Percentiles rank a stretch among this genome's conserved stretches.
Evolutionary conservation across 768 basidiomycete genomes (phyloP).

Genomic region (Rhizopogon salebrosus): DNA sequence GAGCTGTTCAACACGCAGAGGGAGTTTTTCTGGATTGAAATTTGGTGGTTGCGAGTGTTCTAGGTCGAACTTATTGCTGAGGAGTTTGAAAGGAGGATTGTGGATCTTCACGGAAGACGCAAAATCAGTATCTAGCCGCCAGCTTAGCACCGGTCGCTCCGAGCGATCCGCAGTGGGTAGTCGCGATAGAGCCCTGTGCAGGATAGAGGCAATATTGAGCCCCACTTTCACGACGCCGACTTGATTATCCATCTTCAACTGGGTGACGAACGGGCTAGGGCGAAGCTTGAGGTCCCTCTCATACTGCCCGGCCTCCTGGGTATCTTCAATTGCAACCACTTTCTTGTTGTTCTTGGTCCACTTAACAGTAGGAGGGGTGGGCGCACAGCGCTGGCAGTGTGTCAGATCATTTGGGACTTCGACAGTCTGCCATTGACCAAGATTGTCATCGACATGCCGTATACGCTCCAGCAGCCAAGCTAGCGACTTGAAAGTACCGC

Average conservation of each 20-base stretch:
- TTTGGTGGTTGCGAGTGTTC: constrained; percentile 73
- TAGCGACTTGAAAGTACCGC: constrained; percentile 70
- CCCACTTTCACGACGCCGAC: constrained; percentile 76
- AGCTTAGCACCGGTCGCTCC: constrained; percentile 52
- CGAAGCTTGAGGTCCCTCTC: constrained; percentile 84
- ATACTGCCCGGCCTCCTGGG: constrained; percentile 81
- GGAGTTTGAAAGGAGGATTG: constrained; percentile 61
- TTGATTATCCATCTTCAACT: constrained; percentile 62
- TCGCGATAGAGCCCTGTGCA: constrained; percentile 81
- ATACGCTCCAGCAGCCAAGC: constrained; percentile 88
- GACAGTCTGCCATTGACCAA: constrained; percentile 63
- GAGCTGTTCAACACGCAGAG: constrained; percentile 78
- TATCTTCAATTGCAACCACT: constrained; percentile 72
- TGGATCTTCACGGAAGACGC: constrained; percentile 54
- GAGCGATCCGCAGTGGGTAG: constrained; percentile 55
- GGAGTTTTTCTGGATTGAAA: constrained; percentile 47
- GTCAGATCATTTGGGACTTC: constrained; percentile 38
- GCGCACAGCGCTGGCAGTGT: constrained; percentile 79
- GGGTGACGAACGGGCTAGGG: constrained; percentile 82
- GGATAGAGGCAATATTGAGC: constrained; percentile 79
- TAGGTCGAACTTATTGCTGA: constrained; percentile 71
- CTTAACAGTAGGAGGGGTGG: constrained; percentile 64
- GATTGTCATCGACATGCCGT: constrained; percentile 62
- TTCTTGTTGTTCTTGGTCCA: constrained; percentile 64
- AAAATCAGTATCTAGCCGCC: constrained; percentile 81